Base-by-base conservation (phyloP, 139 green algal species). In the Closterium sp. region DNA sequence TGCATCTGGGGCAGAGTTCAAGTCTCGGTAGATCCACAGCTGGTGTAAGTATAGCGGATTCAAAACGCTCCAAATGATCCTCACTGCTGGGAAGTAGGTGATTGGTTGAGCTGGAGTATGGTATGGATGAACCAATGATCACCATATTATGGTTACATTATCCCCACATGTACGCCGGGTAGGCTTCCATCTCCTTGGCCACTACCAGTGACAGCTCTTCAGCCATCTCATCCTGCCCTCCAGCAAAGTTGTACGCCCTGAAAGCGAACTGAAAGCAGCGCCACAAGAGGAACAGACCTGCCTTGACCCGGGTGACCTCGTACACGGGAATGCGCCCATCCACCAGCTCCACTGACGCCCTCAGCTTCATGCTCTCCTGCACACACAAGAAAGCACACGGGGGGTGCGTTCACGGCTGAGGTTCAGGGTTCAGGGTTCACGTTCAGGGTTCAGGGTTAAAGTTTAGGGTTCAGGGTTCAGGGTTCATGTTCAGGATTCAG, bases 161-260 rank as follows among this genome's bases (percentile, higher is more conserved):
- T 36, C 85, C 28, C 87, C 87, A 90, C 28, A 33, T 36, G 5
- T 33, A 35, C 4, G 34, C 33, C 12, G 87, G 87, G 36, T 84
- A 90, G 7, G 34, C 33, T 25, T 90, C 34, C n/a, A 90, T 90
- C 87, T 90, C 87, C 87, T 31, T 34, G 28, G 87, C 87, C 19
- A 90, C 23, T 31, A 5, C 34, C 2, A 84, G 23, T 2, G 87
- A 4, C 34, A 83, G 25, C 34, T 90, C n/a, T 10, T 91, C 88
- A 23, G 64, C 66, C 16, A 25, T 43, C 12, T 91, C 88, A 33
- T 91, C 88, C 8, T 91, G 88, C 9, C 88, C 88, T 1, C 66
- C 66, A 19, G 66, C 88, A 87, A 91, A 91, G 31, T 91, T 91
- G 88, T 91, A 91, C 0, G 85, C 88, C 9, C 64, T 28, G 66